These are phyloP conservation scores for Epichloe festucae DNA, from an alignment of 2,329 filamentous ascomycete species.

Conservation along the genomic window DNA sequence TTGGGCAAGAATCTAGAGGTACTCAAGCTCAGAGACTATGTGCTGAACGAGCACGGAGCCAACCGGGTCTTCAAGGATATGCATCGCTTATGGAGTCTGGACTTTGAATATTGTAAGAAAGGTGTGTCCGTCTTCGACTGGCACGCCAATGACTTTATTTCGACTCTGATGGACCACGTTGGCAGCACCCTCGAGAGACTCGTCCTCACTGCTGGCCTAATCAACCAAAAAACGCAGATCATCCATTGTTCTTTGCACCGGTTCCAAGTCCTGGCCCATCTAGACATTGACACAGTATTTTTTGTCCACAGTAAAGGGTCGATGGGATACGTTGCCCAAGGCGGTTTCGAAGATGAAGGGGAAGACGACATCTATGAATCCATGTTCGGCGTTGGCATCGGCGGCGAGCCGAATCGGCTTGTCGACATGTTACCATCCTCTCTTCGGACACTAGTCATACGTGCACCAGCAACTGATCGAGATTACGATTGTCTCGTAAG, in stretches of 20 bases:
- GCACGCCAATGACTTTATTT: neutral
- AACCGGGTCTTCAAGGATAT: neutral
- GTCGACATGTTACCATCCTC: neutral
- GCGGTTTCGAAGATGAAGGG: too few relatives aligned
- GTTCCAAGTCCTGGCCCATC: neutral
- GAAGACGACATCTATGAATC: too few relatives aligned
- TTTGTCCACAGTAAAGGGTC: neutral
- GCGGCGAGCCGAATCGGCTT: neutral
- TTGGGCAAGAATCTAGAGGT: neutral
- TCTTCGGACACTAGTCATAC: neutral
- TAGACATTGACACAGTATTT: neutral
- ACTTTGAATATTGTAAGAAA: neutral
- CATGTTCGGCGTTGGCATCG: too few relatives aligned
- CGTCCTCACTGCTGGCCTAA: neutral
- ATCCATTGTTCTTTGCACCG: neutral
- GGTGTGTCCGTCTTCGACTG: neutral
- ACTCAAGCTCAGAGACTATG: neutral
- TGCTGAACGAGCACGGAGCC: neutral
- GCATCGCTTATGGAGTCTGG: neutral
- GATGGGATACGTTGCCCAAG: too few relatives aligned
- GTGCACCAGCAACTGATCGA: neutral
- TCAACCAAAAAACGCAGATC: neutral
- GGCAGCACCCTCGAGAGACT: neutral
- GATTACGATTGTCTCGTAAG: neutral
- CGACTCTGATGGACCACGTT: neutral